Evolutionary conservation across 75 land plant genomes (phyloP), one percentile per base, ranked within the genome.

Genomic region (Larix kaempferi): DNA sequence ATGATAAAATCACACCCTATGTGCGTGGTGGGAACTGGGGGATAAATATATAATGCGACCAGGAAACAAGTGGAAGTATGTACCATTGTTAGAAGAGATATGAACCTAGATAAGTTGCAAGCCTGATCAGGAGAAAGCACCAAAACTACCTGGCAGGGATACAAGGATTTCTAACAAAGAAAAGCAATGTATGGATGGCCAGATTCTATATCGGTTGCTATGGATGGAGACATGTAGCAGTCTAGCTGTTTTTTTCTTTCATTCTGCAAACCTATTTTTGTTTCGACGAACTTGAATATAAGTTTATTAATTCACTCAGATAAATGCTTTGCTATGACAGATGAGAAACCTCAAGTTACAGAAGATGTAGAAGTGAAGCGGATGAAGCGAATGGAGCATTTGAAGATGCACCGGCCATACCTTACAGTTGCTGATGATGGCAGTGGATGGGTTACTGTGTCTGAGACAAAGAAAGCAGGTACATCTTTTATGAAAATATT

Each of bases 361-460:
- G 95, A 96, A 78, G 99, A 96, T 71, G 85, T 96, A 59, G 97
- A 96, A 57, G 97, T 96, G 23, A 96, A 89, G 78, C 78, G 93
- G 26, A 87, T 96, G 94, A 91, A 86, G 79, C 83, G 92, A 63
- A 74, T 96, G 75, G 99, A 96, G 72, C 82, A 72, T 23, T 55
- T 94, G 22, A 88, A 87, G 58, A 56, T 84, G 37, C 87, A 82
- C 56, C 81, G 88, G 22, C 91, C 94, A 15, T 94, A 94, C 78
- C 77, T 86, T 75, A 75, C 86, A 0, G 80, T 93, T 59, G 84
- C 91, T 23, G 95, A 91, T 59, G 99, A 97, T 78, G 99, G 99
- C 26, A 97, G 98, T 81, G 99, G 99, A 25, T 97, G 99, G 99
- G 88, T 91, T 37, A 71, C 98, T 11, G 76, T 94, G 4, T 82